Evolutionary conservation across 768 basidiomycete species (phyloP).

Genomic region (Phaeolepiota aurea): DNA sequence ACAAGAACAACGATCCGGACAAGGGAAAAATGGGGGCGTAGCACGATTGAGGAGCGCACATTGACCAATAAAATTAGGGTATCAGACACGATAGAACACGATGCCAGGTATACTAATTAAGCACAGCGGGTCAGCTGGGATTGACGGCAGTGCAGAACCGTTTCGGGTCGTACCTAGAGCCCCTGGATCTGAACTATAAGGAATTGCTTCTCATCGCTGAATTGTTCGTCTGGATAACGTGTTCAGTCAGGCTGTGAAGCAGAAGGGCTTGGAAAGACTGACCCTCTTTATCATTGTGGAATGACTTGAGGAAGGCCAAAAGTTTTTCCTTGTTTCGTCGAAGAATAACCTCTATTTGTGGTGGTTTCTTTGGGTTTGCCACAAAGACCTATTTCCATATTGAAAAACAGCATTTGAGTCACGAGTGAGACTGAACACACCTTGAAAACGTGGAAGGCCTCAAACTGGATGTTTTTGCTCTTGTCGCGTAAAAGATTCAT

Average conservation of each 20-base stretch:
- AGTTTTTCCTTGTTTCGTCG: conserved; percentile 93
- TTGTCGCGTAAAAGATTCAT: conserved; percentile 98
- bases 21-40: no score
- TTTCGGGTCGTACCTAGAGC: conserved; percentile 38
- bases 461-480: conserved; percentile 99
- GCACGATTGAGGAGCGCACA: no score
- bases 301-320: conserved; percentile 78
- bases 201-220: conserved; percentile 96
- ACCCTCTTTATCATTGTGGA: conserved; percentile 99
- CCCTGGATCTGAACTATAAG: conserved; percentile 86
- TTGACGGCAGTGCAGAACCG: no score
- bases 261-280: conserved; percentile 13
- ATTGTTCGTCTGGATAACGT: conserved; percentile 73
- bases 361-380: conserved; percentile 98
- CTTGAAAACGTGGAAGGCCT: conserved; percentile 99
- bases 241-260: neutral
- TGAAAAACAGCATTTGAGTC: neutral
- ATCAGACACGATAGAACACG: no score
- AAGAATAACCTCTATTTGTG: conserved; percentile 87
- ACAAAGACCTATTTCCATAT: conserved; percentile 99
- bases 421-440: conserved; percentile 32
- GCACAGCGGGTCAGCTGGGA: no score
- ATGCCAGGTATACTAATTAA: no score
- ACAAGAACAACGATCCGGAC: no score
- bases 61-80: no score